Conservation (phyloP, 1,139 yeast species). For the Oligophagozyma castellii region DNA sequence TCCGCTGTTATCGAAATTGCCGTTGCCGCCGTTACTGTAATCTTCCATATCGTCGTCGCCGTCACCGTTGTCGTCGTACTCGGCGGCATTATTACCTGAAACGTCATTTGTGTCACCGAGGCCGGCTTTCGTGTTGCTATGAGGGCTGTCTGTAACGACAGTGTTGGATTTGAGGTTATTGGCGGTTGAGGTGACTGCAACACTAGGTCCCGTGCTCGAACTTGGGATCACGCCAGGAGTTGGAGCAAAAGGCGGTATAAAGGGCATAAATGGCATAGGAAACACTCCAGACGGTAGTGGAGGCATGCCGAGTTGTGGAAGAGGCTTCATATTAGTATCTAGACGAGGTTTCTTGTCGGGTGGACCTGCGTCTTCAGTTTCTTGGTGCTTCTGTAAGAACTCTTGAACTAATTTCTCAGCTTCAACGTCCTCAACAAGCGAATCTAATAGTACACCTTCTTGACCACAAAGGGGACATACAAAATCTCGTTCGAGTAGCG, state of each 20-base stretch:
- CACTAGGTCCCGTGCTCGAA: too few species aligned
- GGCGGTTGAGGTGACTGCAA: too few species aligned
- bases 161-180: too few species aligned
- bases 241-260: neutral
- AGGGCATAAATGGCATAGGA: conserved; percentile 17
- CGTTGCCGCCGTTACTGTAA: too few species aligned
- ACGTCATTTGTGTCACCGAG: too few species aligned
- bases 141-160: too few species aligned
- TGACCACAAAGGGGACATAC: conserved; percentile 78
- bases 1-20: too few species aligned
- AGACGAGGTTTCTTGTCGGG: conserved; percentile 1
- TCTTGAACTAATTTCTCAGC: conserved; percentile 40
- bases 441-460: conserved; percentile 64
- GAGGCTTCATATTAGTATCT: conserved; percentile 10
- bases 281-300: conserved; percentile 19
- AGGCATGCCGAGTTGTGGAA: conserved; percentile 14
- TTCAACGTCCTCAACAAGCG: conserved; percentile 46
- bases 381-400: conserved; percentile 33
- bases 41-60: too few species aligned
- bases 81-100: too few species aligned
- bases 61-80: too few species aligned
- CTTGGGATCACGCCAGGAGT: too few species aligned
- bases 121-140: too few species aligned
- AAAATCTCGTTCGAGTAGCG: conserved; percentile 71
- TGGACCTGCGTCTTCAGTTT: conserved; percentile 8